Percentiles rank a stretch among this genome's conserved stretches.
Evolutionary conservation across 2,329 filamentous ascomycete genomes (phyloP).

Genomic region (Leptosphaerulina australis): DNA sequence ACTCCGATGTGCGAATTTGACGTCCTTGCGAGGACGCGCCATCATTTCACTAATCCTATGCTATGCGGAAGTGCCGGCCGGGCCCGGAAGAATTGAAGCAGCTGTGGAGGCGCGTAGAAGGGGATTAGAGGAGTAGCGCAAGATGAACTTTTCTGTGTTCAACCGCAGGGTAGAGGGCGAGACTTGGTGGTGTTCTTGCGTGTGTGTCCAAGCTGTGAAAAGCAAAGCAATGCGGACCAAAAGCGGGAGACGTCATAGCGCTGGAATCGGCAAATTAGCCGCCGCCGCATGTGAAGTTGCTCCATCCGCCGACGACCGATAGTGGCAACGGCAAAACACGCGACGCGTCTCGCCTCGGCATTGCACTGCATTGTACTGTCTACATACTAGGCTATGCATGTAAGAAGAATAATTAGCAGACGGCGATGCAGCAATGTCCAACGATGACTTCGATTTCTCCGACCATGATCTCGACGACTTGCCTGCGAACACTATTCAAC

Average conservation of each 20-base stretch:
- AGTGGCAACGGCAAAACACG: background rate
- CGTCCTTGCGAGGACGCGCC: constrained; percentile 59
- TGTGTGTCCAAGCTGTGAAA: constrained; percentile 6
- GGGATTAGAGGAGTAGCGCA: background rate
- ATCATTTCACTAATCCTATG: constrained; percentile 21
- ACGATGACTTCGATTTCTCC: constrained; percentile 53
- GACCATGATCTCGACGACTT: constrained; percentile 55
- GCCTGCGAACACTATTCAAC: constrained; percentile 52
- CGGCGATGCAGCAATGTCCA: constrained; percentile 29
- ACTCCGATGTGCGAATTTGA: constrained; percentile 64
- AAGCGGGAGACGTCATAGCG: constrained; percentile 18
- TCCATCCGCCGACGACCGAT: constrained; percentile 1
- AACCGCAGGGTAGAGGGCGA: constrained; percentile 6
- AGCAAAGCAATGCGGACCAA: constrained; percentile 17
- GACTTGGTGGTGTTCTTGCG: background rate
- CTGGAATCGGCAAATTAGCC: background rate
- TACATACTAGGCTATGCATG: constrained; percentile 24
- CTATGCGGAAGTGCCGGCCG: background rate
- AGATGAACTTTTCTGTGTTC: background rate
- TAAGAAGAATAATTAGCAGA: constrained; percentile 3
- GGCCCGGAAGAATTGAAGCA: background rate
- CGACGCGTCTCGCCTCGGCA: constrained; percentile 2
- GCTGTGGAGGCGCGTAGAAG: background rate
- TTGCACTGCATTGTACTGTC: constrained; percentile 1
- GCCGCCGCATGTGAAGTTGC: constrained; percentile 9